Conservation (phyloP, 768 basidiomycete genomes). For the Rhizopogon salebrosus region DNA sequence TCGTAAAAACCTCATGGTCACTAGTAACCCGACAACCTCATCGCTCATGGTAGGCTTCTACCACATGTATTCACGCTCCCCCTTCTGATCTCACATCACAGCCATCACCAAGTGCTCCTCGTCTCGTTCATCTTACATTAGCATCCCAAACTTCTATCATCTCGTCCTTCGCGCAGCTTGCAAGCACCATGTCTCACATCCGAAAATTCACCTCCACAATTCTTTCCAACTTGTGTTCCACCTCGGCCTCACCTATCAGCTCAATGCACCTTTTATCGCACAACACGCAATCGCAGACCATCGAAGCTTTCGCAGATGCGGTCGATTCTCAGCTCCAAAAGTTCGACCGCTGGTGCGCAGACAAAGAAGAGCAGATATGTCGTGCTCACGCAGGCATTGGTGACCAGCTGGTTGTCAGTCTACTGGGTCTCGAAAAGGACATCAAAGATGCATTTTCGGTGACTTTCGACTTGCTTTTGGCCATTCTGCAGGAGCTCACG, state of each 20-base stretch:
- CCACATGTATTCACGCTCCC: not conserved
- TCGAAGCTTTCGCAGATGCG: slow-evolving; percentile 83
- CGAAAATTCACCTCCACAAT: slow-evolving; percentile 54
- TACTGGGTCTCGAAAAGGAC: slow-evolving; percentile 59
- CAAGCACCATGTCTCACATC: slow-evolving; percentile 58
- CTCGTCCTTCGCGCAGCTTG: slow-evolving; percentile 47
- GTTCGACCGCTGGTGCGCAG: slow-evolving; percentile 70
- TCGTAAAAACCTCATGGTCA: slow-evolving; percentile 53
- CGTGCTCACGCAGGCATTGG: slow-evolving; percentile 47
- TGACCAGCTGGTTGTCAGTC: slow-evolving; percentile 45
- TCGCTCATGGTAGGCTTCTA: slow-evolving; percentile 27
- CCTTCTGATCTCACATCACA: slow-evolving; percentile 16
- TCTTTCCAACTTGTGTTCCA: slow-evolving; percentile 28
- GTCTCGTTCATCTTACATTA: slow-evolving; percentile 63
- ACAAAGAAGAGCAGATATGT: slow-evolving; percentile 61
- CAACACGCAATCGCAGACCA: slow-evolving; percentile 42
- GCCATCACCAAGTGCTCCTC: slow-evolving; percentile 49
- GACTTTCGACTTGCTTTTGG: slow-evolving; percentile 54
- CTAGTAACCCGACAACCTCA: slow-evolving; percentile 24
- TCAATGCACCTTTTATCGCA: slow-evolving; percentile 19
- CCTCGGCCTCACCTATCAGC: slow-evolving; percentile 17
- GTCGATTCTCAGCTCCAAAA: slow-evolving; percentile 51
- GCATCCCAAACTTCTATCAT: slow-evolving; percentile 64
- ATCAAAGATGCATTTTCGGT: slow-evolving; percentile 50
- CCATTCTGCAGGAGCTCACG: slow-evolving; percentile 36